Conservation (phyloP, 176 grass and related monocot genomes). For the Zizania latifolia region DNA sequence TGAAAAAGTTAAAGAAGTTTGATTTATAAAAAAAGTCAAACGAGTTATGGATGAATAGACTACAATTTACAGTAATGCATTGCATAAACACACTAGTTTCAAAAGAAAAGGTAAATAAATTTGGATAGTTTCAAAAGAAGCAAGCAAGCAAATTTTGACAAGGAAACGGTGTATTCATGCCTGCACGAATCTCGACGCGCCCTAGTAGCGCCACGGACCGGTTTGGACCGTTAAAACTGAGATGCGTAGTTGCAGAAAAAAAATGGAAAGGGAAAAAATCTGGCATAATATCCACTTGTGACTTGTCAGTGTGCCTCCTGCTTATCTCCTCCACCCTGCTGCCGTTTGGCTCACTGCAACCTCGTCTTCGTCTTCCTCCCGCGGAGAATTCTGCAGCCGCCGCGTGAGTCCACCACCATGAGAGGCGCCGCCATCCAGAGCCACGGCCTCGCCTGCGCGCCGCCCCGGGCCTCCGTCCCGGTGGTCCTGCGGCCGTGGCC, state of each 20-base stretch:
- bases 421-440: constrained; percentile 25
- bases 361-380: not conserved
- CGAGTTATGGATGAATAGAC: no score
- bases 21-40: no score
- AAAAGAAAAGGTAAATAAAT: no score
- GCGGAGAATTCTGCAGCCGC: not conserved
- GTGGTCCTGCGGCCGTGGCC: not conserved
- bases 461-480: not conserved
- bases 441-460: constrained; percentile 21
- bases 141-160: no score
- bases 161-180: not conserved
- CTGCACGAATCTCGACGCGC: constrained; percentile 10
- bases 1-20: no score
- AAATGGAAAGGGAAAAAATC: not conserved
- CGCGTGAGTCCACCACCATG: not conserved
- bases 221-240: not conserved
- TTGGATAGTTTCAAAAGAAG: no score
- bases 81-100: no score
- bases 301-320: not conserved
- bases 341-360: not conserved
- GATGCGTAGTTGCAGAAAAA: not conserved
- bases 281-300: constrained; percentile 19
- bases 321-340: constrained; percentile 25
- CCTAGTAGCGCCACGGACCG: not conserved
- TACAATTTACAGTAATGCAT: not conserved